Percentiles rank a stretch among this genome's conserved stretches.
phyloP scores from a whole-genome alignment of 192 early-diverging fungal genomes.

The Backusella liffmaniae region DNA sequence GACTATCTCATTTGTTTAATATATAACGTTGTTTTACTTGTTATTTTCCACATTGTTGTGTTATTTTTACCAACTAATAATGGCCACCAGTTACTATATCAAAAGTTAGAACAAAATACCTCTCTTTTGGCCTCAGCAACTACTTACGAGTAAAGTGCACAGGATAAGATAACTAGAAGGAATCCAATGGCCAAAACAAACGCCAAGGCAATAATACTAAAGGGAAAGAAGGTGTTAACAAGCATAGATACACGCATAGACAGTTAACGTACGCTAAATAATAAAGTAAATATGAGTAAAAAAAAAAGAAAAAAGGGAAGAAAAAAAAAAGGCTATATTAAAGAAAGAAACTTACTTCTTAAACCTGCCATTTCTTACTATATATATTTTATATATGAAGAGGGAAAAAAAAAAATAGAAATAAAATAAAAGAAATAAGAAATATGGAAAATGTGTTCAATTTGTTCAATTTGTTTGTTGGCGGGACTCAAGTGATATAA shows the following conservation, averaged over 20 bases:
- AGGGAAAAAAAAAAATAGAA: not conserved
- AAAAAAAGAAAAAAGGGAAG: not conserved
- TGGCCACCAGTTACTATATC: slow-evolving; percentile 91
- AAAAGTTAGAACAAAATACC: not conserved
- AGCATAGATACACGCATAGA: not conserved
- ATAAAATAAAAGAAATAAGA: not conserved
- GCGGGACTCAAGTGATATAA: not conserved
- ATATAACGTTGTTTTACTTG: not conserved
- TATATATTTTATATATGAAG: not conserved
- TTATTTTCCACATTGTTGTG: not conserved
- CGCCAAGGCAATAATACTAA: slow-evolving; percentile 81
- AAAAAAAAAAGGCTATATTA: not conserved
- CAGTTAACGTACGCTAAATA: slow-evolving; percentile 20
- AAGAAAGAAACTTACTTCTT: slow-evolving; percentile 27
- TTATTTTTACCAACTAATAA: slow-evolving; percentile 69
- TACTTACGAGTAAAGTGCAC: slow-evolving; percentile 83
- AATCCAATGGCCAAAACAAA: slow-evolving; percentile 92
- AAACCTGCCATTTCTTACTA: slow-evolving; percentile 23
- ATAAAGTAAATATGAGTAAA: not conserved
- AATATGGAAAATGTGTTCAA: not conserved
- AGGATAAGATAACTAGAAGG: slow-evolving; percentile 91
- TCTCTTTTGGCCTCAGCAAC: not conserved
- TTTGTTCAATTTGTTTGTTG: not conserved
- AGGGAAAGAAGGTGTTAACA: not conserved
- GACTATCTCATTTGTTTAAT: slow-evolving; percentile 41